Evolutionary conservation across 495 filamentous ascomycete genomes (phyloP).

Genomic region (Aspergillus indologenus): DNA sequence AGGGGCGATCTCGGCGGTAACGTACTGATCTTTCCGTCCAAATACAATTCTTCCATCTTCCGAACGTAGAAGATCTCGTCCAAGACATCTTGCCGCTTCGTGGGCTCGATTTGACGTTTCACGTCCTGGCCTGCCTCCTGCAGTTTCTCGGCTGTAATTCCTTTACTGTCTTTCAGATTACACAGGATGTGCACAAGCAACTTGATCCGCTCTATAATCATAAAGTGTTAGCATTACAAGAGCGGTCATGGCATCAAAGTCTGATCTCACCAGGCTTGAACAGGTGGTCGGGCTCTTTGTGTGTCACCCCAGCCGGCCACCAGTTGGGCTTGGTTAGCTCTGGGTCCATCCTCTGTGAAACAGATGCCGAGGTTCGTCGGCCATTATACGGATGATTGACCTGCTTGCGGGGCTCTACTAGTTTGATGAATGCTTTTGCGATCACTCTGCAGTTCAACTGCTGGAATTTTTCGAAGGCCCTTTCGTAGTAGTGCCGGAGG

Average conservation of each 20-base stretch:
- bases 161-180: constrained; percentile 39
- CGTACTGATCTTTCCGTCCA: constrained; percentile 60
- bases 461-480: constrained; percentile 61
- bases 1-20: background rate
- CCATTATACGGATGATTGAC: constrained; percentile 72
- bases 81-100: constrained; percentile 40
- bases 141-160: constrained; percentile 41
- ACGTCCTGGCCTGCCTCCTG: constrained; percentile 45
- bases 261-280: constrained; percentile 62
- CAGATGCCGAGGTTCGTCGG: constrained; percentile 42
- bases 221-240: constrained; percentile 8
- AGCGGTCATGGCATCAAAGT: background rate
- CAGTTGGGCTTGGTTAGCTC: constrained; percentile 60
- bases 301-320: constrained; percentile 70
- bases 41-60: constrained; percentile 57
- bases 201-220: constrained; percentile 51
- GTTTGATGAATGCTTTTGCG: constrained; percentile 71
- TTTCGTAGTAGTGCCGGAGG: constrained; percentile 61
- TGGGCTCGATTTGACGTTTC: constrained; percentile 35
- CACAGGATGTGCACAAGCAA: constrained; percentile 63
- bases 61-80: constrained; percentile 69
- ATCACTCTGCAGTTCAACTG: constrained; percentile 69
- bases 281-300: constrained; percentile 80
- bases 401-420: constrained; percentile 75
- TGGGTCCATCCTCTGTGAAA: constrained; percentile 37